These are phyloP conservation scores for Hypoxylon sp. DNA, from an alignment of 2,329 filamentous ascomycete species.

Conservation along the genomic window DNA sequence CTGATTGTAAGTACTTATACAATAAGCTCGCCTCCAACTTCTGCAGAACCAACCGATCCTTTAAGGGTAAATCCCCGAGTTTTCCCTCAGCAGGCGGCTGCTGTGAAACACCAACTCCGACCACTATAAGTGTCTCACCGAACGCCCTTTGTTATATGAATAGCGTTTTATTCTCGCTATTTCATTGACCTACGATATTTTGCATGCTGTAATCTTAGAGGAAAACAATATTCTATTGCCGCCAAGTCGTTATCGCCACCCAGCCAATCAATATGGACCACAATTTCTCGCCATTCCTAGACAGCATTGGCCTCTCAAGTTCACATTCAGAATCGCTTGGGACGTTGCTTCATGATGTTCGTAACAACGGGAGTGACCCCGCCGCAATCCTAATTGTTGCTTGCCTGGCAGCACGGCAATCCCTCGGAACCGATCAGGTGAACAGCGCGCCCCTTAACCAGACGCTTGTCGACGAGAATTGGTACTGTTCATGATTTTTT, in stretches of 20 bases:
- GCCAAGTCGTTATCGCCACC: too few relatives aligned
- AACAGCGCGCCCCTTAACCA: slow-evolving; percentile 15
- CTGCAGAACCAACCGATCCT: too few relatives aligned
- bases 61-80: too few relatives aligned
- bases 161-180: too few relatives aligned
- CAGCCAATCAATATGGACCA: neutral
- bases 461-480: slow-evolving; percentile 19
- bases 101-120: too few relatives aligned
- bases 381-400: slow-evolving; percentile 6
- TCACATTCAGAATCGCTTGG: neutral
- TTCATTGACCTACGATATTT: too few relatives aligned
- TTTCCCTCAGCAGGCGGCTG: too few relatives aligned
- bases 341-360: neutral
- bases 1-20: too few relatives aligned
- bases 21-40: too few relatives aligned
- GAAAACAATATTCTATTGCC: neutral
- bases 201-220: neutral
- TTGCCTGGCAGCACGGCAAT: slow-evolving; percentile 7
- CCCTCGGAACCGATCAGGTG: slow-evolving; percentile 10
- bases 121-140: too few relatives aligned
- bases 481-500: slow-evolving; percentile 9
- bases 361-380: neutral
- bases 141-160: neutral
- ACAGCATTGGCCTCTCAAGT: slow-evolving; percentile 13
- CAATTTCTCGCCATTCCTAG: slow-evolving; percentile 1